Evolutionary conservation across 257 asterid species (phyloP), one percentile per base, ranked within the genome.

Genomic region (Plectranthus barbatus): DNA sequence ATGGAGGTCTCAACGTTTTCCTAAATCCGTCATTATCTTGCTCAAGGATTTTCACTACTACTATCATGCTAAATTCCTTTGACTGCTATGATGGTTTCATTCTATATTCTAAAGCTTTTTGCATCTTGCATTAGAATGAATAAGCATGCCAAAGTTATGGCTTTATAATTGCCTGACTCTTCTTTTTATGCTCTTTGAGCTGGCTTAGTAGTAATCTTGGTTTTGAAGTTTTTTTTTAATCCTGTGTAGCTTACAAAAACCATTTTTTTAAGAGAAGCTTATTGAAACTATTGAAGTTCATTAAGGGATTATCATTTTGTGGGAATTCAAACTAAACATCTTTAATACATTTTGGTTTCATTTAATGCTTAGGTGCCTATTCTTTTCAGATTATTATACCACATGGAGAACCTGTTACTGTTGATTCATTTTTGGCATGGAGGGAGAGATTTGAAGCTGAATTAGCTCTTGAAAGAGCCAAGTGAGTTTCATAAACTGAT

Each of bases 401-500:
- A 18, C 99, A 93, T 56, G 99, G 97, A 79, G 99, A 93, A 81
- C 86, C 96, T 12, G 99, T 93, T 45, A 93, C 97, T 3, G 79
- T 90, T 14, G 97, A 93, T 3, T 81, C 96, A 20, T 93, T 93
- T 80, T 72, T 81, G 88, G 99, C 96, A 33, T 93, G 99, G 99
- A 84, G 97, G 62, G 99, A 93, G 68, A 93, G 88, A 83, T 90
- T 65, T 75, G 99, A 93, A 80, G 99, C 97, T n/a, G 99, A 93
- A 79, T 74, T 90, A 79, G 95, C 99, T 13, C 88, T 93, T 31
- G 96, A 90, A 79, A 85, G 87, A 79, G 99, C 97, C 75, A 90
- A 93, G 99, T 93, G 76, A 90, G 94, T 79, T 58, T 69, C 62
- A 58, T 20, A 19, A 73, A 36, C 53, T 47, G 12, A 34, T 62